Percentiles rank a stretch among this genome's conserved stretches.
Evolutionary conservation across 352 stramenopile species (phyloP).

Genomic region (Phytophthora syringae): DNA sequence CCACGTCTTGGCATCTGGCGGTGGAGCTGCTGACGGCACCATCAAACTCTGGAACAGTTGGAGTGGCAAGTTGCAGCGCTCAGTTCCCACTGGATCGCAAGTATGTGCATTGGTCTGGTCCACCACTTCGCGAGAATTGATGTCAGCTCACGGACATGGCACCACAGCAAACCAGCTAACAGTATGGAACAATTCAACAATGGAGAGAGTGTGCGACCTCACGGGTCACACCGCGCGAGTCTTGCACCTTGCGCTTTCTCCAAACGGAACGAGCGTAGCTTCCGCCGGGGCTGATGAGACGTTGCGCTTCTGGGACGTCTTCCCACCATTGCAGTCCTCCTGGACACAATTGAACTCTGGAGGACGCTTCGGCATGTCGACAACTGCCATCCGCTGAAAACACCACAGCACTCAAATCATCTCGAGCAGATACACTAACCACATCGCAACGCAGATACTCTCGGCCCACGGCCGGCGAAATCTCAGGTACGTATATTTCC

Average conservation of each 20-base stretch:
- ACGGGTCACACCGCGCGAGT: no score
- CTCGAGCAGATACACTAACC: no score
- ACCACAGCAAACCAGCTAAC: slow-evolving; percentile 91
- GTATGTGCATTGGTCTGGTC: no score
- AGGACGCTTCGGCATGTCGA: background rate
- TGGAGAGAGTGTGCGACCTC: slow-evolving; percentile 92
- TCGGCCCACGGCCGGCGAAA: slow-evolving; percentile 18
- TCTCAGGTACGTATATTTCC: slow-evolving; percentile 40
- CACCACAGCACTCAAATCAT: background rate
- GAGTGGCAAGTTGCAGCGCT: no score
- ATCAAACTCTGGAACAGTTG: no score
- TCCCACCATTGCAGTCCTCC: slow-evolving; percentile 27
- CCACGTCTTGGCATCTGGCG: slow-evolving; percentile 96
- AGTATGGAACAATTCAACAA: no score
- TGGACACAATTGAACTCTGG: background rate
- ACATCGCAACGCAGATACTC: background rate
- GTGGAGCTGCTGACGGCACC: no score
- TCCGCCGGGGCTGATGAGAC: slow-evolving; percentile 95
- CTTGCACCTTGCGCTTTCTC: no score
- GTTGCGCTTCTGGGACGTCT: slow-evolving; percentile 97
- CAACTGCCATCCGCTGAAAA: slow-evolving; percentile 12
- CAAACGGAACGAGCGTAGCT: no score
- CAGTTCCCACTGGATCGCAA: no score
- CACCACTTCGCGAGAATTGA: slow-evolving; percentile 89
- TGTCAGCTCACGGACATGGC: slow-evolving; percentile 95